Evolutionary conservation across 179 eudicot genomes (phyloP).

Genomic region (Pouteria campechiana): DNA sequence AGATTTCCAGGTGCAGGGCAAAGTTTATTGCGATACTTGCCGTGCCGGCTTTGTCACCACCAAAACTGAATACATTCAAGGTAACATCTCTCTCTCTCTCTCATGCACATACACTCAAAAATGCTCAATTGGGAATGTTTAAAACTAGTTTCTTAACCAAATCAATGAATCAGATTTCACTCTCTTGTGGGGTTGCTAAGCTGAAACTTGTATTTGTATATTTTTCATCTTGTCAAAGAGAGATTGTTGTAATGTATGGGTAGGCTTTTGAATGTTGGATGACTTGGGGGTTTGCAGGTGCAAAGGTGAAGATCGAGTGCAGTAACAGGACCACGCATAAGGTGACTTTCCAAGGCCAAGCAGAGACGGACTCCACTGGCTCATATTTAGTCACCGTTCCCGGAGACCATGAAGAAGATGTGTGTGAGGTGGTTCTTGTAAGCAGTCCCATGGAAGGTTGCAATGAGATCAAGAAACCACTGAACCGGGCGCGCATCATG

Average conservation of each 20-base stretch:
- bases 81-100: too few relatives aligned
- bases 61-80: slow-evolving; percentile 13
- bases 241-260: too few relatives aligned
- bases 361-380: slow-evolving; percentile 29
- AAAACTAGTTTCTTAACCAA: too few relatives aligned
- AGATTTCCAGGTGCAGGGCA: slow-evolving; percentile 32
- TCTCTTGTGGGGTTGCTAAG: too few relatives aligned
- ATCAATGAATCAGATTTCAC: too few relatives aligned
- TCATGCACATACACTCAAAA: too few relatives aligned
- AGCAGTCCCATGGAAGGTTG: slow-evolving; percentile 42
- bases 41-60: slow-evolving; percentile 66
- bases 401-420: slow-evolving; percentile 38
- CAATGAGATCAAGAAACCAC: slow-evolving; percentile 18
- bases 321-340: slow-evolving; percentile 13
- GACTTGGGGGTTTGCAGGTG: too few relatives aligned
- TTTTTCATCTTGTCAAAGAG: too few relatives aligned
- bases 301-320: slow-evolving; percentile 57
- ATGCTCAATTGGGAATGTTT: too few relatives aligned
- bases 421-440: slow-evolving; percentile 44
- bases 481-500: slow-evolving; percentile 41
- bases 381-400: slow-evolving; percentile 29
- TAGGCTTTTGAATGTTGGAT: too few relatives aligned
- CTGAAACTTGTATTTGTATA: too few relatives aligned
- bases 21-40: slow-evolving; percentile 73
- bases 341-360: slow-evolving; percentile 18